Conservation (phyloP, 352 stramenopile genomes). For the Phytopythium delawarense region DNA sequence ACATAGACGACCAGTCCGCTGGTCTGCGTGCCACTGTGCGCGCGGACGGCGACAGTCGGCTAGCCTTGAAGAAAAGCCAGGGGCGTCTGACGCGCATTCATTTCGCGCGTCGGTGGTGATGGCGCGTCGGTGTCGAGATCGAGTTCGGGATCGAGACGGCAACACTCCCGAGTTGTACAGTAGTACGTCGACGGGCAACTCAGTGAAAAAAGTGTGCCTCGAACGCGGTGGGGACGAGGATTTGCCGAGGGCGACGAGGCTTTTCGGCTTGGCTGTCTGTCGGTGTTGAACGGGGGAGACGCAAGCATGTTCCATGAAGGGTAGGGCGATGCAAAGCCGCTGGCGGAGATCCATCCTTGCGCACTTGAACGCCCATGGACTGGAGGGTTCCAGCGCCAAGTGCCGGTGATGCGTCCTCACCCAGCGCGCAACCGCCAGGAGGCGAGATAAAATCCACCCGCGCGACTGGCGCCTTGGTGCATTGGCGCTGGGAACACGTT, state of each 20-base stretch:
- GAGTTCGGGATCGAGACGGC: no score
- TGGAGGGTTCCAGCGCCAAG: background rate
- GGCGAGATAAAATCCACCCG: constrained; percentile 2
- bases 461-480: background rate
- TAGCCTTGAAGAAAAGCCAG: background rate
- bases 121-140: no score
- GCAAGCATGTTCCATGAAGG: background rate
- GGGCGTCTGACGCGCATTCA: background rate
- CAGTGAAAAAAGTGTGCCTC: constrained; percentile 2
- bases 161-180: background rate
- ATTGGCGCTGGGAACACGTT: background rate
- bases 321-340: background rate
- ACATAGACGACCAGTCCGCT: no score
- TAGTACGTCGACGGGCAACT: background rate
- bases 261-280: background rate
- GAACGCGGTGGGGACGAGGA: background rate
- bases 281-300: no score
- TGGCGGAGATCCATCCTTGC: background rate
- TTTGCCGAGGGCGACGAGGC: background rate
- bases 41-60: no score
- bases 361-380: background rate
- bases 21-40: no score
- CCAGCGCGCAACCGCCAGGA: background rate
- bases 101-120: background rate
- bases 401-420: background rate